phyloP scores from a whole-genome alignment of 306 rosid genomes.

The Alnus glutinosa region DNA sequence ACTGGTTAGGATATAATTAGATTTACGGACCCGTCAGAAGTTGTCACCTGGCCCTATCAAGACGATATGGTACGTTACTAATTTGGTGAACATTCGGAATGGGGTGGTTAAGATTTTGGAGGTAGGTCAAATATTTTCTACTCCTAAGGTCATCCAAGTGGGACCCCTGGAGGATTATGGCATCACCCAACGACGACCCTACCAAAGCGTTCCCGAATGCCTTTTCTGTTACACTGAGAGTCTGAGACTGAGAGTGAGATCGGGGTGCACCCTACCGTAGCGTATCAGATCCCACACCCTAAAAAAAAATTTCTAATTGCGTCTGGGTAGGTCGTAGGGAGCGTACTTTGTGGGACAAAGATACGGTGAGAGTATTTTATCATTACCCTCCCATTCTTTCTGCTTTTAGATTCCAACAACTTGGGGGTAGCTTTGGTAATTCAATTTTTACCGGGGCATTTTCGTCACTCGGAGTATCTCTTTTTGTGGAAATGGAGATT shows the following conservation, averaged over 20 bases:
- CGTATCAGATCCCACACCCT: background rate
- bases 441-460: background rate
- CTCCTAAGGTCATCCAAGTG: constrained; percentile 30
- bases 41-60: constrained; percentile 31
- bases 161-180: constrained; percentile 29
- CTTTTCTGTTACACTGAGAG: constrained; percentile 16
- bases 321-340: constrained; percentile 17
- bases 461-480: constrained; percentile 8
- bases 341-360: constrained; percentile 38
- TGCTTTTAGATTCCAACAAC: background rate
- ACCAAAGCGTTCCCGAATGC: background rate
- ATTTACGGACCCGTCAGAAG: constrained; percentile 23
- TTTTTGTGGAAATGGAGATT: background rate
- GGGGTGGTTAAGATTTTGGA: constrained; percentile 58
- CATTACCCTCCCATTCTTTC: no score
- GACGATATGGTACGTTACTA: constrained; percentile 26
- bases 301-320: background rate
- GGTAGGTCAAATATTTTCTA: constrained; percentile 48
- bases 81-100: constrained; percentile 34
- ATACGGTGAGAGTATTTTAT: background rate
- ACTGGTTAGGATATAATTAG: background rate
- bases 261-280: constrained; percentile 19
- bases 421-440: background rate
- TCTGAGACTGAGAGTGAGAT: background rate
- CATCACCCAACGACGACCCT: background rate